Conservation (phyloP, 768 basidiomycete species). For the Dendrothele bispora region DNA sequence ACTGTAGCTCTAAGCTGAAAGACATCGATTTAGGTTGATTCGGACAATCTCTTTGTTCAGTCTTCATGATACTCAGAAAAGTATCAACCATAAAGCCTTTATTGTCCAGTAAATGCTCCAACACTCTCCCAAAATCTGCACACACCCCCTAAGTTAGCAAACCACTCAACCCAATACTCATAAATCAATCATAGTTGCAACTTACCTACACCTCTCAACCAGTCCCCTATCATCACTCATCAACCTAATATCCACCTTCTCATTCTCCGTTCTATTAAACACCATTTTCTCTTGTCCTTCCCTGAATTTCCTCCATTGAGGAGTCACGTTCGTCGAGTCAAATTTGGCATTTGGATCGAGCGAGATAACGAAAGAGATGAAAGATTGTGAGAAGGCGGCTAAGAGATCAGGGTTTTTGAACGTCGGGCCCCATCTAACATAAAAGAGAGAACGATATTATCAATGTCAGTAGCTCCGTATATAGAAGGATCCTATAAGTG, state of each 20-base stretch:
- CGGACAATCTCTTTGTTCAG: too few relatives aligned
- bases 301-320: conserved; percentile 32
- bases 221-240: conserved; percentile 28
- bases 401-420: conserved; percentile 36
- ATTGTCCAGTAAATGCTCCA: too few relatives aligned
- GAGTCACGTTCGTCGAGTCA: conserved; percentile 25
- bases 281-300: conserved; percentile 38
- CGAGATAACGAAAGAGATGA: conserved; percentile 34
- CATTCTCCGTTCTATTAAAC: conserved; percentile 39
- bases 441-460: too few relatives aligned
- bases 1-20: too few relatives aligned
- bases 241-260: conserved; percentile 22
- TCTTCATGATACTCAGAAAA: too few relatives aligned
- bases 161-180: background rate
- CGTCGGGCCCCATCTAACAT: too few relatives aligned
- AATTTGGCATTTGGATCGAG: conserved; percentile 25
- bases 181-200: conserved; percentile 1
- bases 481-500: too few relatives aligned
- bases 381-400: conserved; percentile 36
- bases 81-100: too few relatives aligned
- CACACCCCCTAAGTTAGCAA: conserved; percentile 27
- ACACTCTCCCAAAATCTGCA: too few relatives aligned
- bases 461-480: too few relatives aligned
- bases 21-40: too few relatives aligned
- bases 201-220: conserved; percentile 35